Conservation (phyloP, 208 protist genomes). For the Wallacemonas collosoma region DNA sequence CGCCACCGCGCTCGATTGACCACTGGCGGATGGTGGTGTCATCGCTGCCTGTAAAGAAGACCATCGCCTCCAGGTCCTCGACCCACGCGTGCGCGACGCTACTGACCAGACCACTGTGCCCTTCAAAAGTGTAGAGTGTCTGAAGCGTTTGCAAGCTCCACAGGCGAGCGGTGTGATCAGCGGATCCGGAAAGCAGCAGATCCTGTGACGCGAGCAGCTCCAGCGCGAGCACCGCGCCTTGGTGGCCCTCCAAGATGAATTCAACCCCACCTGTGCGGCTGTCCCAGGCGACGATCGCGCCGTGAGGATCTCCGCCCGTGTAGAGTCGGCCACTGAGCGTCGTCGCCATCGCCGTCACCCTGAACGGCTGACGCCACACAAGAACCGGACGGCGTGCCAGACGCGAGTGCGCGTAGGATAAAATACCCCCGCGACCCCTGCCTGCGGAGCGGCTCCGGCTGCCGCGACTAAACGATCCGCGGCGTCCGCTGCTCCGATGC, state of each 20-base stretch:
- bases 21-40: conserved; percentile 63
- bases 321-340: conserved; percentile 38
- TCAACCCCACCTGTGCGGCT: conserved; percentile 40
- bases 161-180: conserved; percentile 43
- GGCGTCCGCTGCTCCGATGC: conserved; percentile 6
- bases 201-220: conserved; percentile 19
- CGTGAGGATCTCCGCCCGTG: conserved; percentile 34
- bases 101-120: conserved; percentile 40
- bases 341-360: conserved; percentile 34
- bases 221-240: conserved; percentile 36
- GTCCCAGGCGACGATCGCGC: conserved; percentile 49
- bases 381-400: conserved; percentile 35
- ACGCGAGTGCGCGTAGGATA: conserved; percentile 12
- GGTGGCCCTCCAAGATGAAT: conserved; percentile 35
- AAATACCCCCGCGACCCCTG: conserved; percentile 10
- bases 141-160: conserved; percentile 51
- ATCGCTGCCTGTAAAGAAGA: conserved; percentile 54
- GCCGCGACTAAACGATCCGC: neutral
- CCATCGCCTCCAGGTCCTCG: conserved; percentile 21
- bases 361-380: conserved; percentile 31
- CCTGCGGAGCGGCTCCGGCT: neutral
- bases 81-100: conserved; percentile 16
- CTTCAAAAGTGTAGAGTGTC: conserved; percentile 37
- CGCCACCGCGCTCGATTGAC: conserved; percentile 20
- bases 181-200: conserved; percentile 37